Evolutionary conservation across 306 rosid genomes (phyloP).

Genomic region (Medicago lupulina): DNA sequence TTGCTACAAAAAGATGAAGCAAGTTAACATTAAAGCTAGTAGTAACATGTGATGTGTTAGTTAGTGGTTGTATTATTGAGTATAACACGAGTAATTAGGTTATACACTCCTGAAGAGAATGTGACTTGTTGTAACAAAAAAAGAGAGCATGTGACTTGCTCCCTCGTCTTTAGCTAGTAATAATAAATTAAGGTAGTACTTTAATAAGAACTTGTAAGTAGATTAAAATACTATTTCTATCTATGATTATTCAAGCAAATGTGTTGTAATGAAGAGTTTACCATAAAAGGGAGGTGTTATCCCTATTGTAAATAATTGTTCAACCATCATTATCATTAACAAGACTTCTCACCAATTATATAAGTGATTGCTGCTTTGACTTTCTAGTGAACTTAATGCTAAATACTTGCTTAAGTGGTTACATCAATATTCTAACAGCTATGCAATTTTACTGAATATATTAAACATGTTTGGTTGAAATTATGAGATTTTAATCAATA

Average conservation of each 20-base stretch:
- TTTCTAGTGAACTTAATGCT: too few species aligned
- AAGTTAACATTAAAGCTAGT: conserved; percentile 31
- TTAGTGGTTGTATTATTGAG: conserved; percentile 14
- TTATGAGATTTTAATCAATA: too few species aligned
- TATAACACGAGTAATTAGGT: background rate
- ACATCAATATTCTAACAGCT: too few species aligned
- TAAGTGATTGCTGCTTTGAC: too few species aligned
- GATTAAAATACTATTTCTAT: background rate
- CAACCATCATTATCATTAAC: background rate
- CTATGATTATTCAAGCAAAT: background rate
- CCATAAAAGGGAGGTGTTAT: background rate
- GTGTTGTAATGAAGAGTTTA: conserved; percentile 3
- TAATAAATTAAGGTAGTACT: background rate
- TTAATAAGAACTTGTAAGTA: background rate
- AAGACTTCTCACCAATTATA: too few species aligned
- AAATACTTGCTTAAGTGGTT: too few species aligned
- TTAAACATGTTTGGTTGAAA: too few species aligned
- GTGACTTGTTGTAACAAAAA: background rate
- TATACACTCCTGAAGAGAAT: background rate
- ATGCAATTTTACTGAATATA: too few species aligned
- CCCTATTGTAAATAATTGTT: background rate
- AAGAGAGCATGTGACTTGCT: background rate
- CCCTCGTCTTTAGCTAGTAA: background rate
- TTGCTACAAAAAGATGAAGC: conserved; percentile 44
- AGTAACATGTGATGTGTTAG: conserved; percentile 16